Conservation (phyloP, 768 basidiomycete genomes). For the Suillus luteus region DNA sequence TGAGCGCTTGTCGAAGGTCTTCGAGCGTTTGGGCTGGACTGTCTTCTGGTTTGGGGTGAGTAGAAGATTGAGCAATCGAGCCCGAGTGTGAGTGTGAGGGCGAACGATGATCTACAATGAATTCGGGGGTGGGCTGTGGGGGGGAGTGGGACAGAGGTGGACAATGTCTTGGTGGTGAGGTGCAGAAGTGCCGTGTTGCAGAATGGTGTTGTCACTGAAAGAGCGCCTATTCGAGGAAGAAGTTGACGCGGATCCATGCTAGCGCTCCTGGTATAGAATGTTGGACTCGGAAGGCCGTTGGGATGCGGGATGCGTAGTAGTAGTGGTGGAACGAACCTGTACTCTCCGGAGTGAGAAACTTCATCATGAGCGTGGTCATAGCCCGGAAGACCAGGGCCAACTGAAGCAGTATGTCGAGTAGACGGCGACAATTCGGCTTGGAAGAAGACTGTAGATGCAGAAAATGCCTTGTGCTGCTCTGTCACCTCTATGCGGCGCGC, state of each 20-base stretch:
- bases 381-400: constrained; percentile 24
- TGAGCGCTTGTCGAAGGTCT: constrained; percentile 22
- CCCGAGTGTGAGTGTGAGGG: neutral
- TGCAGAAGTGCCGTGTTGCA: constrained; percentile 11
- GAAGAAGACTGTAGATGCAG: constrained; percentile 75
- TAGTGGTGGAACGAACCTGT: neutral
- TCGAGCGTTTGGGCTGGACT: constrained; percentile 22
- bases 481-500: constrained; percentile 70
- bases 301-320: neutral
- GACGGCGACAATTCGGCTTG: constrained; percentile 51
- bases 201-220: constrained; percentile 6
- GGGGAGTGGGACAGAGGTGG: constrained; percentile 29
- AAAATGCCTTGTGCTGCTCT: constrained; percentile 75
- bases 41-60: constrained; percentile 11
- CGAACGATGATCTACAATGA: neutral
- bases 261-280: constrained; percentile 8
- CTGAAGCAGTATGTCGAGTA: constrained; percentile 22
- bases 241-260: constrained; percentile 5
- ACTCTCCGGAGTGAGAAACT: neutral
- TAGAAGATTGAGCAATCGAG: neutral
- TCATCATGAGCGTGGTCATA: constrained; percentile 11
- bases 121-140: constrained; percentile 30
- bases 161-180: constrained; percentile 1
- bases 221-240: constrained; percentile 6
- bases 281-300: neutral